Percentiles rank a stretch among this genome's conserved stretches.
These are phyloP conservation scores for Amaranthus cruentus DNA, from an alignment of 148 eudicot species.

Conservation along the genomic window DNA sequence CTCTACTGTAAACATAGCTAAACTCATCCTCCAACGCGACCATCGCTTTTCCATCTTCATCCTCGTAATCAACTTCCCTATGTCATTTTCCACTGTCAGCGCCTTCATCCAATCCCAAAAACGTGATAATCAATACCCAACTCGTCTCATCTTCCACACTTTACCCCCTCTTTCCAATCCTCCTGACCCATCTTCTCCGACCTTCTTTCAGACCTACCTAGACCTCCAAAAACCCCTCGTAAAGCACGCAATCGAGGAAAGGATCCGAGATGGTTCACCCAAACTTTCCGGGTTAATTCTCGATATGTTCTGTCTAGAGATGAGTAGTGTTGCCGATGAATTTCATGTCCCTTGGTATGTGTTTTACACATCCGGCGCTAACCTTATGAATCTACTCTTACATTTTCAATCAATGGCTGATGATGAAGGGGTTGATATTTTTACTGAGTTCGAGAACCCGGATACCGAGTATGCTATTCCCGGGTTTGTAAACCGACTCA, in stretches of 20 bases:
- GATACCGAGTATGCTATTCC: constrained; percentile 11
- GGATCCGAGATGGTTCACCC: not conserved
- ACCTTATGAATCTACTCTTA: constrained; percentile 10
- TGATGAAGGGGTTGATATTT: constrained; percentile 8
- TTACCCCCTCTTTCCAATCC: constrained; percentile 23
- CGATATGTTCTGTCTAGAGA: constrained; percentile 27
- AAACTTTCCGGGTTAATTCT: constrained; percentile 26
- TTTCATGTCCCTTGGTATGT: constrained; percentile 29
- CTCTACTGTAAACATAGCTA: constrained; percentile 40
- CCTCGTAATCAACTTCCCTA: constrained; percentile 28
- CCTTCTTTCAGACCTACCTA: not conserved
- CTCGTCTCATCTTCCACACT: constrained; percentile 11
- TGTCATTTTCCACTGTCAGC: not conserved
- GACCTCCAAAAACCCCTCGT: constrained; percentile 22
- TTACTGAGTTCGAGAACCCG: not conserved
- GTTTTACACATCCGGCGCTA: constrained; percentile 27
- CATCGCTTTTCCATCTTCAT: constrained; percentile 21
- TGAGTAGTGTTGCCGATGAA: constrained; percentile 30
- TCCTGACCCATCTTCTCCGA: not conserved
- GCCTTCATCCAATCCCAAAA: constrained; percentile 24
- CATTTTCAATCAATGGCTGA: constrained; percentile 13
- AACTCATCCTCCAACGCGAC: constrained; percentile 35
- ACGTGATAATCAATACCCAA: constrained; percentile 3
- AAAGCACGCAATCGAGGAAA: constrained; percentile 16
- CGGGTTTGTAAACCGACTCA: constrained; percentile 22